Evolutionary conservation across 768 basidiomycete species (phyloP), one percentile per base, ranked within the genome.

Genomic region (Omphalotus guepiniiformis): DNA sequence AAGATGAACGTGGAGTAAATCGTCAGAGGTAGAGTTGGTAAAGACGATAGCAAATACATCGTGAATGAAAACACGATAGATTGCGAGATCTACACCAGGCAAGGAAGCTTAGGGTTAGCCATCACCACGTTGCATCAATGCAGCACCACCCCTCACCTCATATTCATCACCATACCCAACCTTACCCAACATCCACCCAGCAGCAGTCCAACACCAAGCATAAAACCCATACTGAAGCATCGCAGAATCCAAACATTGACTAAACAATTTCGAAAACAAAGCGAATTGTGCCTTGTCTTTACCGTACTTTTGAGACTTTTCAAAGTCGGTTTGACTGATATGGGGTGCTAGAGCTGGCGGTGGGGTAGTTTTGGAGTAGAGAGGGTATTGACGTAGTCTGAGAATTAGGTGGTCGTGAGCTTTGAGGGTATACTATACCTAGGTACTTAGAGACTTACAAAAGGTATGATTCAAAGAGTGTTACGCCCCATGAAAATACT

Each of bases 301-400:
- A 16, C 93, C 92, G 68, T 99, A 99, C 34, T 75, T 69, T 63
- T 99, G 95, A 0, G 92, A 93, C 58, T 96, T 96, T 51, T 81
- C 73, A 64, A 94, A 95, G 12, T 81, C 82, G 2, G 84, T 79
- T 8, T 67, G 60, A 13, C 76, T 74, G 56, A 94, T 83, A 61
- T 92, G 84, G 1, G 65, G 64, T 3, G 78, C 81, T 3, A 96
- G 77, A 3, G 79, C 81, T 2, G 76, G 60, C 1, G 92, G 91
- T 0, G 88, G 93, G 29, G 74, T 71, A 0, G 72, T 76, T 58
- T 84, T 91, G 6, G 81, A 83, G 62, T 93, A 94, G 38, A 89
- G 71, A 3, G 89, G 89, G 57, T 89, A 88, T 64, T 97, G 94
- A 6, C 93, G 84, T 36, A 85, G 61, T 64, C 76, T 79, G 44